Conservation (phyloP, 2,329 filamentous ascomycete species). For the Sporothrix mexicana region DNA sequence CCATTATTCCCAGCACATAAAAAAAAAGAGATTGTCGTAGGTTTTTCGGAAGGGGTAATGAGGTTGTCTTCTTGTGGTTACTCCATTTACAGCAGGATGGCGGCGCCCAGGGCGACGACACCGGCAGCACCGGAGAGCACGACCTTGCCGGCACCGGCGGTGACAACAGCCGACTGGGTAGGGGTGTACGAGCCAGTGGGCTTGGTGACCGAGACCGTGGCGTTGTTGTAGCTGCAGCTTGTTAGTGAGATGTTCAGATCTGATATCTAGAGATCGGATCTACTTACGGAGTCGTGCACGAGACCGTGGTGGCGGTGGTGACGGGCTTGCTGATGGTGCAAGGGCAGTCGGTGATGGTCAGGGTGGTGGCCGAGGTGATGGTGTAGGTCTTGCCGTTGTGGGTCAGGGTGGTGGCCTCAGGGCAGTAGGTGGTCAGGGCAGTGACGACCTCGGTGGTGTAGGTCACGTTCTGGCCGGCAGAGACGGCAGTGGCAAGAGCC, state of each 20-base stretch:
- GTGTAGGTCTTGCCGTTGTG: conserved; percentile 71
- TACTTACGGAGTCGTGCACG: conserved; percentile 61
- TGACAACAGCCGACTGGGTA: conserved; percentile 55
- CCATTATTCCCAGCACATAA: conserved; percentile 34
- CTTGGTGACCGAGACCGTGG: conserved; percentile 47
- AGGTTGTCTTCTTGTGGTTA: conserved; percentile 33
- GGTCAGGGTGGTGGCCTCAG: conserved; percentile 66
- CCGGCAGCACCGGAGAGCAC: conserved; percentile 64
- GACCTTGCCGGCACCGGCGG: conserved; percentile 63
- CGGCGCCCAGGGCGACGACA: conserved; percentile 65
- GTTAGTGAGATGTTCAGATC: conserved; percentile 30
- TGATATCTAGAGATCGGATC: not conserved
- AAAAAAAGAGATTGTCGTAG: conserved; percentile 21
- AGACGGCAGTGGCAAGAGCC: conserved; percentile 57
- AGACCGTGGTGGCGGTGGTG: conserved; percentile 56
- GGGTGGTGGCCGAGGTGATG: conserved; percentile 69
- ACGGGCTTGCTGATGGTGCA: conserved; percentile 68
- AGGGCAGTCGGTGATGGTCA: conserved; percentile 70
- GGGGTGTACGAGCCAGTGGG: conserved; percentile 43
- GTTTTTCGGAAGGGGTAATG: conserved; percentile 4
- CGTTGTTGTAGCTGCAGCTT: conserved; percentile 48
- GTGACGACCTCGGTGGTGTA: conserved; percentile 71
- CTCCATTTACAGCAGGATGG: conserved; percentile 62
- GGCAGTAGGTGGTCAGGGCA: conserved; percentile 74
- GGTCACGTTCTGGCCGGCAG: conserved; percentile 52